phyloP scores from a whole-genome alignment of 129 eudicot species.

The Escallonia rubra region DNA sequence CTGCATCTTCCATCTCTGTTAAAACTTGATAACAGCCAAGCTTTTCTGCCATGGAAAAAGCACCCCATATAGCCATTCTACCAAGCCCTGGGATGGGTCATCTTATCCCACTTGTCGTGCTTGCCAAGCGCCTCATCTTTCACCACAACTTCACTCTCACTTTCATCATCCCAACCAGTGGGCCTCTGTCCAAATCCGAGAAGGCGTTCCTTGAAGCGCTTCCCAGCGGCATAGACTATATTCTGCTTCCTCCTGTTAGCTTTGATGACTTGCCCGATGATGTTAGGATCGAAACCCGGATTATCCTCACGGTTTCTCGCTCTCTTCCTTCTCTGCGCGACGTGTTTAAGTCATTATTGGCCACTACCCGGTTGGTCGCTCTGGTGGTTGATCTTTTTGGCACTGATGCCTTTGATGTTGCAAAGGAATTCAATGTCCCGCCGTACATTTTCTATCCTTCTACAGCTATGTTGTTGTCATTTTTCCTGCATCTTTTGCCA shows the following conservation, averaged over 20 bases:
- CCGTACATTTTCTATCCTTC: conserved; percentile 33
- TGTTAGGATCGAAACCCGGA: conserved; percentile 16
- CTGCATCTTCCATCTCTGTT: no score
- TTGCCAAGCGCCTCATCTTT: conserved; percentile 32
- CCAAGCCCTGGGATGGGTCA: conserved; percentile 81
- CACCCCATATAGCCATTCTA: conserved; percentile 40
- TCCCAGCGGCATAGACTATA: conserved; percentile 25
- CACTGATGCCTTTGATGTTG: conserved; percentile 7
- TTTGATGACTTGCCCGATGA: conserved; percentile 30
- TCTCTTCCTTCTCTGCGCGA: conserved; percentile 28
- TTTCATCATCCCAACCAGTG: conserved; percentile 48
- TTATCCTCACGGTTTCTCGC: conserved; percentile 15
- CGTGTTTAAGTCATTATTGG: conserved; percentile 15
- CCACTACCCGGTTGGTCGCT: neutral
- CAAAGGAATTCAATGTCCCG: neutral
- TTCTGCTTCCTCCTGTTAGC: conserved; percentile 40
- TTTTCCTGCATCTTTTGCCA: conserved; percentile 19
- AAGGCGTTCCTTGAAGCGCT: conserved; percentile 37
- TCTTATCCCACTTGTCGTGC: conserved; percentile 52
- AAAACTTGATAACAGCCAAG: neutral
- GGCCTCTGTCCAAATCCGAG: conserved; percentile 35
- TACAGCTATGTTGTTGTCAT: conserved; percentile 34
- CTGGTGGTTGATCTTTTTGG: neutral
- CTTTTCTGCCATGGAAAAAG: conserved; percentile 14
- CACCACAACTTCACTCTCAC: conserved; percentile 34